These are phyloP conservation scores for Ganoderma sinense DNA, from an alignment of 1,284 basidiomycete species.

Conservation along the genomic window DNA sequence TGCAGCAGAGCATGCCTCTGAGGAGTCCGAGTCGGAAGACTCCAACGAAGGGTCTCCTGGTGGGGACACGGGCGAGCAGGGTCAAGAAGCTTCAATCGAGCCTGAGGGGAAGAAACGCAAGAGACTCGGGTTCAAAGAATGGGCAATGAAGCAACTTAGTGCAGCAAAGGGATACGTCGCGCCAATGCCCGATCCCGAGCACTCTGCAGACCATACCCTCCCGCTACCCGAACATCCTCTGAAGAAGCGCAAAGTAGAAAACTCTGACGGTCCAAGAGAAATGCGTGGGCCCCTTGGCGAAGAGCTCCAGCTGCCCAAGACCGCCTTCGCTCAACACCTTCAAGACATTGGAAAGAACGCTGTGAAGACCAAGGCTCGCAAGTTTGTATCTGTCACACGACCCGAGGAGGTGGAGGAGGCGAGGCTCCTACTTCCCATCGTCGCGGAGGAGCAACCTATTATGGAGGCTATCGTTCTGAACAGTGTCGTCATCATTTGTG, in stretches of 20 bases:
- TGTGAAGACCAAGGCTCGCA: slow-evolving; percentile 34
- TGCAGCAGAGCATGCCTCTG: slow-evolving; percentile 25
- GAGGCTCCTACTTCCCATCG: slow-evolving; percentile 86
- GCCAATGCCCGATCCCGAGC: slow-evolving; percentile 19
- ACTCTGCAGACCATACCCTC: slow-evolving; percentile 8
- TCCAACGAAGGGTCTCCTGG: slow-evolving; percentile 1
- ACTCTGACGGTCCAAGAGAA: slow-evolving; percentile 41
- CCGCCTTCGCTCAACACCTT: slow-evolving; percentile 65
- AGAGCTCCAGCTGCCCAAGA: slow-evolving; percentile 67
- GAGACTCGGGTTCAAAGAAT: slow-evolving; percentile 78
- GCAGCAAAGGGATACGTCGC: slow-evolving; percentile 61
- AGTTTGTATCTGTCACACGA: slow-evolving; percentile 72
- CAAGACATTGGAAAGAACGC: slow-evolving; percentile 40
- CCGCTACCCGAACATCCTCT: slow-evolving; percentile 27
- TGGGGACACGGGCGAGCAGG: neutral
- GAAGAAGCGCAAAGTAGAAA: slow-evolving; percentile 53
- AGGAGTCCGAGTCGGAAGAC: slow-evolving; percentile 13
- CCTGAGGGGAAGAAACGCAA: slow-evolving; percentile 43
- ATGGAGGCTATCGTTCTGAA: slow-evolving; percentile 93
- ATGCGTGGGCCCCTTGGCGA: slow-evolving; percentile 77
- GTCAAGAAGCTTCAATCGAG: neutral
- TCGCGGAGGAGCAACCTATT: slow-evolving; percentile 93
- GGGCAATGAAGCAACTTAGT: slow-evolving; percentile 82
- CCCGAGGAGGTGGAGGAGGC: slow-evolving; percentile 80
- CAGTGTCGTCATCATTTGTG: slow-evolving; percentile 78